Conservation (phyloP, 2,329 filamentous ascomycete genomes). For the Hymenoscyphus fructigenus region DNA sequence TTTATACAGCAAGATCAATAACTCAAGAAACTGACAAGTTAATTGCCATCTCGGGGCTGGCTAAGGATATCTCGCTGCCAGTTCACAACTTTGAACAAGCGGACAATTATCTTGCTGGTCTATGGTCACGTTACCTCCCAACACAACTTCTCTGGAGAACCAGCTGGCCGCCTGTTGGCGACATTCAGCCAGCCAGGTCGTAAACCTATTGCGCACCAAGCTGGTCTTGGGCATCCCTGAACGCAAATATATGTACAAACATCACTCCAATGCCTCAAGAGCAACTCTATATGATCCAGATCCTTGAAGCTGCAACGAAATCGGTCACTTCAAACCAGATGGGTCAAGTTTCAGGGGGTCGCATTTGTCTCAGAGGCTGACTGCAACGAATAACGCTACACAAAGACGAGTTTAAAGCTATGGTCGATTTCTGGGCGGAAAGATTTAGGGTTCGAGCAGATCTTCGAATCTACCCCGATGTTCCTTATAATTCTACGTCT, state of each 20-base stretch:
- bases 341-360: not conserved
- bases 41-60: not conserved
- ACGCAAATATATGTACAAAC: not conserved
- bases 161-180: no score
- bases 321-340: not conserved
- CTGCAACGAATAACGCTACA: not conserved
- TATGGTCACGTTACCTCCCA: not conserved
- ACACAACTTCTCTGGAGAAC: not conserved
- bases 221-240: not conserved
- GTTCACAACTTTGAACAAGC: not conserved
- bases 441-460: no score
- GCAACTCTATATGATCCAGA: not conserved
- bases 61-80: not conserved
- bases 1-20: not conserved
- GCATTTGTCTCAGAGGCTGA: not conserved
- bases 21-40: not conserved
- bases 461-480: not conserved
- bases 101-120: not conserved
- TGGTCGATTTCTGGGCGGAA: no score
- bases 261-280: not conserved
- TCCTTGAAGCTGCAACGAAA: not conserved
- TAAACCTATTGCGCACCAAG: not conserved
- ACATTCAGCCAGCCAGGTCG: no score
- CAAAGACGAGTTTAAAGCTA: no score
- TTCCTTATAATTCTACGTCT: not conserved